A percentile compares a stretch with the other conserved stretches of the same genome.
Conservation (phyloP, 768 basidiomycete genomes). For the Xerocomus spinulosus region DNA sequence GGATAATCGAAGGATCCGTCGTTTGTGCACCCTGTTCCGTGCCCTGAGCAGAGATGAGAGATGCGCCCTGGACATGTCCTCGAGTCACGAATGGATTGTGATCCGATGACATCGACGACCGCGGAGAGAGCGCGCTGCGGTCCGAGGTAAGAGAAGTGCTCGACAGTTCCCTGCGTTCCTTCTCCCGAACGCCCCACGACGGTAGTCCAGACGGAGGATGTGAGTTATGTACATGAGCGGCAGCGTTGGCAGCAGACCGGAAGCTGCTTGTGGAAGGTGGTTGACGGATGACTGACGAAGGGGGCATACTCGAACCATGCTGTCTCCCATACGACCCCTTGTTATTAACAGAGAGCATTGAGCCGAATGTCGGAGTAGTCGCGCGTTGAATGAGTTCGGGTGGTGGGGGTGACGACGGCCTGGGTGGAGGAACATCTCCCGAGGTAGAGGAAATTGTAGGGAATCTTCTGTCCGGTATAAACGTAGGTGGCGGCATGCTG, state of each 20-base stretch:
- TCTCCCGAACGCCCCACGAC: slow-evolving; percentile 49
- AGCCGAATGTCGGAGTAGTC: slow-evolving; percentile 77
- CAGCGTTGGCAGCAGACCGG: slow-evolving; percentile 65
- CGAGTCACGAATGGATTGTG: slow-evolving; percentile 48
- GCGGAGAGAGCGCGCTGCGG: slow-evolving; percentile 62
- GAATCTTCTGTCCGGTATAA: slow-evolving; percentile 66
- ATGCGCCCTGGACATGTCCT: slow-evolving; percentile 32
- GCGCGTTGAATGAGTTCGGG: slow-evolving; percentile 89
- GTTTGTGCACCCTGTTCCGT: slow-evolving; percentile 34
- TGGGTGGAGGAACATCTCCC: slow-evolving; percentile 67
- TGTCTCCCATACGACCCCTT: slow-evolving; percentile 48
- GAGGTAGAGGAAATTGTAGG: slow-evolving; percentile 41
- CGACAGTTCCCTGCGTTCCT: slow-evolving; percentile 56
- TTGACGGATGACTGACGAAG: slow-evolving; percentile 62
- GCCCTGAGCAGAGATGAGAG: slow-evolving; percentile 43
- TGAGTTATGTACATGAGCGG: slow-evolving; percentile 45
- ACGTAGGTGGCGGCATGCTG: slow-evolving; percentile 71
- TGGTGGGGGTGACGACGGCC: slow-evolving; percentile 91
- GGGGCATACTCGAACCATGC: slow-evolving; percentile 74
- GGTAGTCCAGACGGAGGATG: slow-evolving; percentile 40
- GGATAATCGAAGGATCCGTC: slow-evolving; percentile 89
- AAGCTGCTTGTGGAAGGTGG: slow-evolving; percentile 80
- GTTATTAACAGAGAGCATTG: slow-evolving; percentile 53
- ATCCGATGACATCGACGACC: slow-evolving; percentile 81
- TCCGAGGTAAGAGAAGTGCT: slow-evolving; percentile 69